phyloP scores from a whole-genome alignment of 192 early-diverging fungal species.

The Obelidium mucronatum region DNA sequence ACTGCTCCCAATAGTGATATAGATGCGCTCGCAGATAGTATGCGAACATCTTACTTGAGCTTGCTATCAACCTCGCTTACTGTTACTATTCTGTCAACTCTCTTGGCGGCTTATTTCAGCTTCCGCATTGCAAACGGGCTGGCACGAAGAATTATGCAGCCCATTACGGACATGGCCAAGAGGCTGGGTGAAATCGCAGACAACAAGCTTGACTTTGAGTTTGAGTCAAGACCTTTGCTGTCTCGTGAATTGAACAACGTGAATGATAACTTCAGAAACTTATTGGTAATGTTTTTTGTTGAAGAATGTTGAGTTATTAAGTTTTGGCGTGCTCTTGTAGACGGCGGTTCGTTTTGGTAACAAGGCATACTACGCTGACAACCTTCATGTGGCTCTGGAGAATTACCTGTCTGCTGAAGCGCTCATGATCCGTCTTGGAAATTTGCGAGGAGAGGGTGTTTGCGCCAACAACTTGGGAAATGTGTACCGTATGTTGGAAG shows the following conservation, averaged over 20 bases:
- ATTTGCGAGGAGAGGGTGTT: constrained; percentile 42
- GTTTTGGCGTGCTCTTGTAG: background rate
- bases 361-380: constrained; percentile 43
- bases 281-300: constrained; percentile 13
- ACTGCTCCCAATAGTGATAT: constrained; percentile 32
- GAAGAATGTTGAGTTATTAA: background rate
- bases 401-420: constrained; percentile 46
- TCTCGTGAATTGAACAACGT: constrained; percentile 26
- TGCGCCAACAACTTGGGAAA: constrained; percentile 48
- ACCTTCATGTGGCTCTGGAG: constrained; percentile 39
- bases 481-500: constrained; percentile 44
- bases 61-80: background rate
- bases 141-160: constrained; percentile 13
- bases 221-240: background rate
- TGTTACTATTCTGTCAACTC: background rate
- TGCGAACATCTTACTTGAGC: background rate
- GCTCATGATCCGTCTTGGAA: constrained; percentile 40
- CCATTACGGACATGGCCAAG: constrained; percentile 16
- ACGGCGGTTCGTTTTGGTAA: constrained; percentile 50
- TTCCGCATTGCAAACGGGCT: constrained; percentile 12
- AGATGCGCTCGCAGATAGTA: background rate
- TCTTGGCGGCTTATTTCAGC: background rate
- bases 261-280: constrained; percentile 32
- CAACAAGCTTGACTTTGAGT: constrained; percentile 23
- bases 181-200: background rate